Evolutionary conservation across 1,139 yeast species (phyloP).

Genomic region (Hyphopichia burtonii): DNA sequence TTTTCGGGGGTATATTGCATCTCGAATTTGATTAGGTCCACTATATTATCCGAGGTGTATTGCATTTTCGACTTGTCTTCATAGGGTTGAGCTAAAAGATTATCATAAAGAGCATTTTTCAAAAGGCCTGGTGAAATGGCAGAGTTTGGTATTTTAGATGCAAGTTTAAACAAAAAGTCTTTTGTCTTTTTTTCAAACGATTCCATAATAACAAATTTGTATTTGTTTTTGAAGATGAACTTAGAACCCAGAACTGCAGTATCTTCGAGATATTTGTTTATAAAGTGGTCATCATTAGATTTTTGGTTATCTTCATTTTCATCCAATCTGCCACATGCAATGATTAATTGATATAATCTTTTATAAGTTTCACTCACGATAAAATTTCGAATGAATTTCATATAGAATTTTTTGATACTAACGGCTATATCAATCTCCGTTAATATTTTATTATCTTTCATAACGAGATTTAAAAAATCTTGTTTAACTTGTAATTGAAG

Average conservation of each 20-base stretch:
- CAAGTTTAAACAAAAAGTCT: not conserved
- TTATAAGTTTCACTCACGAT: not conserved
- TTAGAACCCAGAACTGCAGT: not conserved
- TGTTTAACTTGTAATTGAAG: not conserved
- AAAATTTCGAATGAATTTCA: not conserved
- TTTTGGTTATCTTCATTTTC: not conserved
- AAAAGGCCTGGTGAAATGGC: not conserved
- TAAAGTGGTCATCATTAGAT: not conserved
- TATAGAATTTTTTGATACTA: not conserved
- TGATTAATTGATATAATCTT: conserved; percentile 2
- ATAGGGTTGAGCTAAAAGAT: not conserved
- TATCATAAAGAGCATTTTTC: not conserved
- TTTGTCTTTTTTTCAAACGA: not conserved
- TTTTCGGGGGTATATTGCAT: not conserved
- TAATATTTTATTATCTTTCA: not conserved
- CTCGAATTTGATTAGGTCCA: not conserved
- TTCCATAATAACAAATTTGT: not conserved
- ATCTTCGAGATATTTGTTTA: not conserved
- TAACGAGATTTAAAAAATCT: not conserved
- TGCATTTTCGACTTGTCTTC: not conserved
- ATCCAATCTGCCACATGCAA: conserved; percentile 3
- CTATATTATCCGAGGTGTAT: not conserved
- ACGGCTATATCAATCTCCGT: not conserved
- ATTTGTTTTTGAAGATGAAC: not conserved
- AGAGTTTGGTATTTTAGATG: not conserved